Percentiles rank a stretch among this genome's conserved stretches.
Conservation (phyloP, 345 rosid genomes). For the Isatis tinctoria region DNA sequence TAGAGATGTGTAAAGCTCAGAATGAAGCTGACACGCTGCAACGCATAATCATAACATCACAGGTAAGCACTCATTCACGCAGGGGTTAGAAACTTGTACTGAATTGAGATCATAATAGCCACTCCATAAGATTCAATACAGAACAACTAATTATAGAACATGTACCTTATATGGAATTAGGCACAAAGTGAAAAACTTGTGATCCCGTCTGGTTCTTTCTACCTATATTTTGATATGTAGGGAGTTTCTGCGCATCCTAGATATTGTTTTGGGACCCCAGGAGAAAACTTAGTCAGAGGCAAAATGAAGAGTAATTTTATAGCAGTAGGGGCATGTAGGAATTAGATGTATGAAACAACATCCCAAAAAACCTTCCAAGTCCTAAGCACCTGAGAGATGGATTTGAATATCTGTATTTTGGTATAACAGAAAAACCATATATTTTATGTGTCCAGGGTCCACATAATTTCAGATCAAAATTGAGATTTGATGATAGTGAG, state of each 20-base stretch:
- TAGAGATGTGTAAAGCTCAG: slow-evolving; percentile 47
- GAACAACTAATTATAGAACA: neutral
- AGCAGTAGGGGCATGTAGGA: too few relatives aligned
- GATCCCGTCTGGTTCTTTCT: neutral
- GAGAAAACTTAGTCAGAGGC: neutral
- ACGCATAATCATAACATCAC: slow-evolving; percentile 83
- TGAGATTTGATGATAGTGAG: neutral
- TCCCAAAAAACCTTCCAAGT: neutral
- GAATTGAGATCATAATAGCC: neutral
- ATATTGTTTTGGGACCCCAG: neutral
- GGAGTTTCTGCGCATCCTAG: neutral
- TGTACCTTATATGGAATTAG: neutral
- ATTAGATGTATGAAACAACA: neutral
- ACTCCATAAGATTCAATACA: neutral
- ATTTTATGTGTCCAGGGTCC: neutral
- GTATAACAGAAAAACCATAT: neutral
- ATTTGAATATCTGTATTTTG: neutral
- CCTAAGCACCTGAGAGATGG: neutral
- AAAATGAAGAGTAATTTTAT: neutral
- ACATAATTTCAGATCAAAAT: neutral
- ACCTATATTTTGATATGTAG: neutral
- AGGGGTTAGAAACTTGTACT: neutral
- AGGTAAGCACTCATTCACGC: slow-evolving; percentile 40
- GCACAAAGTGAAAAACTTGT: neutral
- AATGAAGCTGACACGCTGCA: slow-evolving; percentile 69